phyloP scores from a whole-genome alignment of 208 protist genomes.

The Crithidia fasciculata region DNA sequence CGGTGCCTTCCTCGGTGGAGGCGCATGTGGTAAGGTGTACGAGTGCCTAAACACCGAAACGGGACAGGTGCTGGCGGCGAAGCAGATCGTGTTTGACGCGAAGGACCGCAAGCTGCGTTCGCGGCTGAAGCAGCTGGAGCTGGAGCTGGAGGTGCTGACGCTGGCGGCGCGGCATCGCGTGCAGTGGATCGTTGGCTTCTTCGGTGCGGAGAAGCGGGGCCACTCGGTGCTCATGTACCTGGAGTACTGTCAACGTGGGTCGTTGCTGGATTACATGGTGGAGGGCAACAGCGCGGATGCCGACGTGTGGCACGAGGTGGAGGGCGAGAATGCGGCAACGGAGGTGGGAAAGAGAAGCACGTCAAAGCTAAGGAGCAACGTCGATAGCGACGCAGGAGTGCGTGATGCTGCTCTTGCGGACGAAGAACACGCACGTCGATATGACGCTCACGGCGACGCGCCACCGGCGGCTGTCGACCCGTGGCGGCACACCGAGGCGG shows the following conservation, averaged over 20 bases:
- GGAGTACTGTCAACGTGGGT: constrained; percentile 89
- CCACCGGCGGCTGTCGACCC: constrained; percentile 12
- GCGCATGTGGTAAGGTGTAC: constrained; percentile 90
- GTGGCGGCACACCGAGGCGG: constrained; percentile 9
- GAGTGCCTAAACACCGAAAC: constrained; percentile 87
- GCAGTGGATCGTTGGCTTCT: constrained; percentile 89
- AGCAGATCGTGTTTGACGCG: constrained; percentile 80
- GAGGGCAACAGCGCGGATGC: constrained; percentile 43
- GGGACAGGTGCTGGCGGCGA: constrained; percentile 78
- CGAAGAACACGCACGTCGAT: background rate
- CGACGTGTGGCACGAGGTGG: constrained; percentile 20
- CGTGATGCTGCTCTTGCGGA: background rate
- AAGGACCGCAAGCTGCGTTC: constrained; percentile 87
- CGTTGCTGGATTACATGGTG: constrained; percentile 80
- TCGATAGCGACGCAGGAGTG: background rate
- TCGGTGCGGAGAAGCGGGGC: constrained; percentile 82
- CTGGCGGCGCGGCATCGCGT: constrained; percentile 64
- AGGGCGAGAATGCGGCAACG: background rate
- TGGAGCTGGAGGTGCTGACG: constrained; percentile 87
- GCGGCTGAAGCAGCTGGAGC: constrained; percentile 68
- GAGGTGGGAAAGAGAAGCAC: no score
- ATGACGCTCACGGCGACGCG: background rate
- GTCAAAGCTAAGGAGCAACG: background rate
- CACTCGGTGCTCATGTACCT: constrained; percentile 92
- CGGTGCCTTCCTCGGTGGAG: constrained; percentile 83